These are phyloP conservation scores for Leptodermis oblonga DNA, from an alignment of 257 asterid genomes.

Conservation along the genomic window DNA sequence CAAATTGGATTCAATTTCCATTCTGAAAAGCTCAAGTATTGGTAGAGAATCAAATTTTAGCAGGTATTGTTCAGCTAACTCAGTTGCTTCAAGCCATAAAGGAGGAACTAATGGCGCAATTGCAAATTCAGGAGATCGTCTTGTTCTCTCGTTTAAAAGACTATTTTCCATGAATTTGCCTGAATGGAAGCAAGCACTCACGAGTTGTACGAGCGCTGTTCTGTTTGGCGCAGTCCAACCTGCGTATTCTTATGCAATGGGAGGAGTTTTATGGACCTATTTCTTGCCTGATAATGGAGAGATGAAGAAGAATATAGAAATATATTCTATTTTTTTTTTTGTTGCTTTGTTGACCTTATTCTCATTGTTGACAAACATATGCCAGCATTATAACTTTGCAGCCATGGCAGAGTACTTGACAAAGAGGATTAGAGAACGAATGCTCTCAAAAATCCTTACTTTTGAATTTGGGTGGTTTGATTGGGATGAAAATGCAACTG, in stretches of 20 bases:
- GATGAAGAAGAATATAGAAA: constrained; percentile 49
- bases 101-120: not conserved
- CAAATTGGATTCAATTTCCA: constrained; percentile 13
- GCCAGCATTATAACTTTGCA: constrained; percentile 78
- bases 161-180: constrained; percentile 79
- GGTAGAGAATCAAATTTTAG: no score
- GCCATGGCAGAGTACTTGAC: constrained; percentile 92
- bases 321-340: constrained; percentile 44
- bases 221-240: constrained; percentile 89
- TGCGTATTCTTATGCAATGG: constrained; percentile 64
- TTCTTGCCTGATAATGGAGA: constrained; percentile 48
- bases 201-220: constrained; percentile 58
- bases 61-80: no score
- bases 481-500: constrained; percentile 67
- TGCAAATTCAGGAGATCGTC: constrained; percentile 41
- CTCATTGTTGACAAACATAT: constrained; percentile 48
- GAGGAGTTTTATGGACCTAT: constrained; percentile 63
- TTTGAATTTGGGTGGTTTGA: constrained; percentile 95
- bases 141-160: constrained; percentile 60
- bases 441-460: constrained; percentile 80
- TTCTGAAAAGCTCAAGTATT: no score
- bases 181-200: constrained; percentile 72
- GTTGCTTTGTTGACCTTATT: constrained; percentile 61
- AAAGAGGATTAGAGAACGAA: constrained; percentile 71
- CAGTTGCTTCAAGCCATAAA: no score